Conservation (phyloP, 164 flowering plant species). For the Macadamia tetraphylla region DNA sequence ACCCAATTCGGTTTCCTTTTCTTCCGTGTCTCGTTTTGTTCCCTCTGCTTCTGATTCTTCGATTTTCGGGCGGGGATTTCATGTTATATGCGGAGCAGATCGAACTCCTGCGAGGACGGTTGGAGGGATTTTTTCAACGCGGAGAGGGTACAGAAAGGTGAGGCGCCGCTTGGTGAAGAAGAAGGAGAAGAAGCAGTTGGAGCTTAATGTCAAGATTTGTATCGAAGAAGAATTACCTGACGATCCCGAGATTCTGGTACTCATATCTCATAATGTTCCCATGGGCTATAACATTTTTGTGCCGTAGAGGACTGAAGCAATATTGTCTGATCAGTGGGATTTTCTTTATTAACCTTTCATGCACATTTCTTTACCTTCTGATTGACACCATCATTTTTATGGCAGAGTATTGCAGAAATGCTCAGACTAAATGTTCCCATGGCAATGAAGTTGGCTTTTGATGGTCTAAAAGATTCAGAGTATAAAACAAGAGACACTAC, state of each 20-base stretch:
- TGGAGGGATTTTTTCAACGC: slow-evolving; percentile 17
- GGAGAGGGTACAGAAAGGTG: slow-evolving; percentile 37
- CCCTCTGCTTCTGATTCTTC: slow-evolving; percentile 16
- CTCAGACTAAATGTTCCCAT: slow-evolving; percentile 78
- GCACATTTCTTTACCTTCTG: not conserved
- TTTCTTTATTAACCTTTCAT: slow-evolving; percentile 1
- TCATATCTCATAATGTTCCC: not conserved
- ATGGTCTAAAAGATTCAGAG: slow-evolving; percentile 58
- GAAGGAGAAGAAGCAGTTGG: slow-evolving; percentile 54
- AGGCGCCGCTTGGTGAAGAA: slow-evolving; percentile 29
- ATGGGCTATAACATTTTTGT: not conserved
- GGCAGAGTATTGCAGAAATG: slow-evolving; percentile 81
- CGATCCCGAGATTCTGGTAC: slow-evolving; percentile 75
- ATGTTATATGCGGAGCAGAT: slow-evolving; percentile 14
- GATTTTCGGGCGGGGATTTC: slow-evolving; percentile 21
- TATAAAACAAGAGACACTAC: slow-evolving; percentile 72
- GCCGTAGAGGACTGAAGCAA: not conserved
- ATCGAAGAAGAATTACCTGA: slow-evolving; percentile 82
- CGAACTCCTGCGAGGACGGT: slow-evolving; percentile 2
- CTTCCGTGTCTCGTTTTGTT: slow-evolving; percentile 3
- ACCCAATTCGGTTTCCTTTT: not conserved
- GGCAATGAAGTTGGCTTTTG: slow-evolving; percentile 89
- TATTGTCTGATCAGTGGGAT: not conserved
- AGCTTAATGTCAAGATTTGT: slow-evolving; percentile 71
- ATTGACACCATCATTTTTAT: slow-evolving; percentile 1